phyloP scores from a whole-genome alignment of 176 grass and related monocot genomes.

The Zoysia pacifica region DNA sequence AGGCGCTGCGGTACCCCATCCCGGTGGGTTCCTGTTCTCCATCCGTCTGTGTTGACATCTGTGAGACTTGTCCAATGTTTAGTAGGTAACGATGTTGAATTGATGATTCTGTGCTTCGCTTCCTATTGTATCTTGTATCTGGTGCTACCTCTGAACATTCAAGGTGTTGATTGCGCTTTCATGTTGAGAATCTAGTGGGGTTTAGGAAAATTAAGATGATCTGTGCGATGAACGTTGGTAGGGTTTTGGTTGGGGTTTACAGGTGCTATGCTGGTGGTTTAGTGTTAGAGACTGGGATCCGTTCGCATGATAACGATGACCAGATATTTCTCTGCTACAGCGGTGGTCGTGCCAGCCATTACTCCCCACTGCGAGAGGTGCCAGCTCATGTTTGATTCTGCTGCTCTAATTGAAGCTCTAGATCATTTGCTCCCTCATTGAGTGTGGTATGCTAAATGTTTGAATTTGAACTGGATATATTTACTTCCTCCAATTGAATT shows the following conservation, averaged over 20 bases:
- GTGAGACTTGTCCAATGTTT: neutral
- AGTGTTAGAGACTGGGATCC: constrained; percentile 56
- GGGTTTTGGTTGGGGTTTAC: constrained; percentile 12
- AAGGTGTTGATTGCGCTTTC: constrained; percentile 14
- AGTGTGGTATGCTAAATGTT: constrained; percentile 66
- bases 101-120: neutral
- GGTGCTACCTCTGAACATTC: neutral
- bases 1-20: constrained; percentile 38
- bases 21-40: constrained; percentile 49
- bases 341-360: constrained; percentile 47
- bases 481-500: constrained; percentile 56
- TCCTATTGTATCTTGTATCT: neutral
- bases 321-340: constrained; percentile 71
- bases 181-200: constrained; percentile 23
- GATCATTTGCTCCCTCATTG: constrained; percentile 56
- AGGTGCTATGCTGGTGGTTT: constrained; percentile 34
- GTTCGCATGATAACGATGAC: constrained; percentile 69
- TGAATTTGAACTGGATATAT: constrained; percentile 57
- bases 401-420: constrained; percentile 62
- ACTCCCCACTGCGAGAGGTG: constrained; percentile 52
- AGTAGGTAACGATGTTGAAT: neutral
- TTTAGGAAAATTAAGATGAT: constrained; percentile 27
- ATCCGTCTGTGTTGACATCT: constrained; percentile 10
- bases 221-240: constrained; percentile 8
- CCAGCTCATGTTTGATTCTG: constrained; percentile 52